Evolutionary conservation across 768 basidiomycete genomes (phyloP).

Genomic region (Mycena alexandri): DNA sequence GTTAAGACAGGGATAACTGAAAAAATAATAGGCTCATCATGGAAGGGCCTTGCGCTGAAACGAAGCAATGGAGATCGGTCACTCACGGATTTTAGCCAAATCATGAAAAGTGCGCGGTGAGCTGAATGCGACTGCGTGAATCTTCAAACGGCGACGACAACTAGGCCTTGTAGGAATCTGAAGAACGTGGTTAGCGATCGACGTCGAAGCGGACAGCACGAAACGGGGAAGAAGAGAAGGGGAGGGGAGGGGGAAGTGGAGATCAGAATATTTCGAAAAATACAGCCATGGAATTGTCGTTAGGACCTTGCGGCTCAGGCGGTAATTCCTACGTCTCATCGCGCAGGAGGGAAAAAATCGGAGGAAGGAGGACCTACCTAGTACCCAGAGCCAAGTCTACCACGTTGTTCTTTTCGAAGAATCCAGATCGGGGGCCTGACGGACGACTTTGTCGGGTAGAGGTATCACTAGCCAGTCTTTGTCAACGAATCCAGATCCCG

Average conservation of each 20-base stretch:
- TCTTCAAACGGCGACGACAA: background rate
- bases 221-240: background rate
- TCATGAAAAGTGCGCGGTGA: too few species aligned
- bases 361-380: background rate
- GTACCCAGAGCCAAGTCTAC: background rate
- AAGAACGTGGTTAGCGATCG: too few species aligned
- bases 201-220: too few species aligned
- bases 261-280: conserved; percentile 3
- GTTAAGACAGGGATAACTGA: conserved; percentile 38
- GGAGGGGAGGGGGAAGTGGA: too few species aligned
- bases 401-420: too few species aligned
- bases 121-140: too few species aligned
- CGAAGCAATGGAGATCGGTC: background rate
- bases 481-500: too few species aligned
- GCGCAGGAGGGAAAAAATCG: conserved; percentile 35
- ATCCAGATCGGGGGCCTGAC: too few species aligned
- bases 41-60: conserved; percentile 8
- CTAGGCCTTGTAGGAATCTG: too few species aligned
- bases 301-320: conserved; percentile 76
- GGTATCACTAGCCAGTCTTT: too few species aligned
- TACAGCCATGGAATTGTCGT: conserved; percentile 58
- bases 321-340: conserved; percentile 88
- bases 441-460: too few species aligned
- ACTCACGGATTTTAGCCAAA: conserved; percentile 13
- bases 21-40: conserved; percentile 33